Evolutionary conservation across 2,329 filamentous ascomycete species (phyloP).

Genomic region (Verticillium albo-atrum): DNA sequence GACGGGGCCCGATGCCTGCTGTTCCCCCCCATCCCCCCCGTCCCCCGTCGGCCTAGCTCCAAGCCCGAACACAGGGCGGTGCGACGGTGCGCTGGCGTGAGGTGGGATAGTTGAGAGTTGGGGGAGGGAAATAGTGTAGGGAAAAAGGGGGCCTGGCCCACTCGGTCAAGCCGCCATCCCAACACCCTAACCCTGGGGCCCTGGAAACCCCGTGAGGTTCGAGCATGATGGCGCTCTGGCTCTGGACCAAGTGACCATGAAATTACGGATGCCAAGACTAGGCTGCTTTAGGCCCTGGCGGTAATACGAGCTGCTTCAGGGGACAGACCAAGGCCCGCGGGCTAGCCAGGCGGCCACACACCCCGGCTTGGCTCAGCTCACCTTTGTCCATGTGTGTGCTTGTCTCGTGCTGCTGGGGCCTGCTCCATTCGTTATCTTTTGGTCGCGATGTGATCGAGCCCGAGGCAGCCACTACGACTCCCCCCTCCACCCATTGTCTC

Average conservation of each 20-base stretch:
- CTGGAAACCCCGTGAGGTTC: not conserved
- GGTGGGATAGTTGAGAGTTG: not conserved
- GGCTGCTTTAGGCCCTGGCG: not conserved
- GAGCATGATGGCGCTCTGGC: not conserved
- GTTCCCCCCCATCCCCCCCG: not conserved
- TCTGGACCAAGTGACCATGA: not conserved
- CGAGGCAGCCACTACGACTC: not conserved
- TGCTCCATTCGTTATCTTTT: not conserved
- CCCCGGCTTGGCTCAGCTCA: not conserved
- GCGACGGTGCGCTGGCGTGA: not conserved
- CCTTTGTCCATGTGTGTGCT: not conserved
- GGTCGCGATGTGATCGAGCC: not conserved
- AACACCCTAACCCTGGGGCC: not conserved
- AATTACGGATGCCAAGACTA: not conserved
- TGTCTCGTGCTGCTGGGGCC: not conserved
- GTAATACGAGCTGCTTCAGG: not conserved
- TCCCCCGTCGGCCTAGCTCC: not conserved
- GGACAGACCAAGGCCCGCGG: not conserved
- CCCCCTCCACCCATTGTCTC: not conserved
- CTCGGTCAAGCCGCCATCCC: not conserved
- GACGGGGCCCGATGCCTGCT: not conserved
- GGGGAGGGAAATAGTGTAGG: not conserved
- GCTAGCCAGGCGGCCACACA: not conserved
- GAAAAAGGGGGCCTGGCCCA: not conserved
- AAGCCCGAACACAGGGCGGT: not conserved